Conservation (phyloP, 2,329 filamentous ascomycete species). For the Raffaelea deltoideospora region DNA sequence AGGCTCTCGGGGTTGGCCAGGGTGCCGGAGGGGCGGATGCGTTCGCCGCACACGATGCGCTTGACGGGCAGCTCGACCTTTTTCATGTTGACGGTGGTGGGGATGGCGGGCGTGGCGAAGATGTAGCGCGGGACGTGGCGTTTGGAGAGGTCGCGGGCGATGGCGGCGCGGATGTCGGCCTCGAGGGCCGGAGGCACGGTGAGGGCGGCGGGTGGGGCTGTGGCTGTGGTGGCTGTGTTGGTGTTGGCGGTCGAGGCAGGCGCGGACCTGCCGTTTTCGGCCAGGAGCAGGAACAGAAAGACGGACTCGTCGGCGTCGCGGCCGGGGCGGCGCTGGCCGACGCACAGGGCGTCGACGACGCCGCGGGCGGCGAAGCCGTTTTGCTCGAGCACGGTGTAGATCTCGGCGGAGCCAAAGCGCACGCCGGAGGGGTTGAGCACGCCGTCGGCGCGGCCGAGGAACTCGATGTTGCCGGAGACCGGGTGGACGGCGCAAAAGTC, state of each 20-base stretch:
- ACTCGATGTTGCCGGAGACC: slow-evolving; percentile 44
- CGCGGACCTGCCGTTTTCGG: slow-evolving; percentile 29
- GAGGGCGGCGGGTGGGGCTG: too few relatives aligned
- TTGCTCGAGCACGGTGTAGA: slow-evolving; percentile 63
- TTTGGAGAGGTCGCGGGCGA: slow-evolving; percentile 50
- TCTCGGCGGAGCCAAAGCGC: slow-evolving; percentile 65
- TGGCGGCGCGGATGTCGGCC: slow-evolving; percentile 44
- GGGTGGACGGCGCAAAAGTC: slow-evolving; percentile 65
- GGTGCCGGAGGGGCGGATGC: slow-evolving; percentile 61
- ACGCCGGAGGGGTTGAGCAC: slow-evolving; percentile 69
- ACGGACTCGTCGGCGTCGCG: slow-evolving; percentile 37
- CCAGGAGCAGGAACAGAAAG: slow-evolving; percentile 40
- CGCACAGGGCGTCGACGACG: slow-evolving; percentile 60
- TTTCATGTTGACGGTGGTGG: slow-evolving; percentile 72
- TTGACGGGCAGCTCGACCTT: slow-evolving; percentile 78
- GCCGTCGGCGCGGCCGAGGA: slow-evolving; percentile 61
- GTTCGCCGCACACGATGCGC: slow-evolving; percentile 64
- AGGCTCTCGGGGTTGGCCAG: slow-evolving; percentile 62
- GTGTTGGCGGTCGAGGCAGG: slow-evolving; percentile 34
- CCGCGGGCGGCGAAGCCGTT: slow-evolving; percentile 44
- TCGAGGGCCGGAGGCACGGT: slow-evolving; percentile 26
- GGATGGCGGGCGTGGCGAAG: slow-evolving; percentile 69
- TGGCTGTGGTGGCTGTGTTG: too few relatives aligned
- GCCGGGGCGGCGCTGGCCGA: slow-evolving; percentile 53
- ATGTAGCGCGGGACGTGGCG: slow-evolving; percentile 66